Percentiles rank a stretch among this genome's conserved stretches.
These are phyloP conservation scores for Talaromyces marneffei DNA, from an alignment of 2,329 filamentous ascomycete species.

Conservation along the genomic window DNA sequence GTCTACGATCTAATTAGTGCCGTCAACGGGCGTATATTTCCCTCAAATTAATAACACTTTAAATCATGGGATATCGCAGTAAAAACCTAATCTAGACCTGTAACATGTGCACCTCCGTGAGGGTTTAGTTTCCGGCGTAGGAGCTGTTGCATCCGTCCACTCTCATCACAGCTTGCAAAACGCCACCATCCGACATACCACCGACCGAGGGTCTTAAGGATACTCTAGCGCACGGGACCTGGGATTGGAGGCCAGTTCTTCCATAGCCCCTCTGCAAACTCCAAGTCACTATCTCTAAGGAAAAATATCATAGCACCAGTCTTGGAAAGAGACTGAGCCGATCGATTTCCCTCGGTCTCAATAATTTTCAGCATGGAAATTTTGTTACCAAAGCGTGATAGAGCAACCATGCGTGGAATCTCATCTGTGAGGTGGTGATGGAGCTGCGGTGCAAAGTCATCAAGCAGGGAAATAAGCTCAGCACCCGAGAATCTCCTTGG, in stretches of 20 bases:
- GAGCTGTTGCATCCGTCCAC: background rate
- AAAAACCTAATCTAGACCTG: too few relatives aligned
- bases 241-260: background rate
- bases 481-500: background rate
- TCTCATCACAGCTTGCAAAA: background rate
- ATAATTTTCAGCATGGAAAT: background rate
- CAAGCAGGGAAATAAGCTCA: background rate
- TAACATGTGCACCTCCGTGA: background rate
- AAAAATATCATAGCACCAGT: constrained; percentile 1
- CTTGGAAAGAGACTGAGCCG: background rate
- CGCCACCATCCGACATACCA: constrained; percentile 1
- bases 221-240: background rate
- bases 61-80: too few relatives aligned
- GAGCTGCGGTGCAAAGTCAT: background rate
- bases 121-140: background rate
- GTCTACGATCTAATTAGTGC: too few relatives aligned
- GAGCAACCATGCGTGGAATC: background rate
- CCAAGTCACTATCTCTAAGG: background rate
- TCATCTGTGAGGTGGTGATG: constrained; percentile 1
- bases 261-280: background rate
- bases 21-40: too few relatives aligned
- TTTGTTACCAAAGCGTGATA: background rate
- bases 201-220: background rate
- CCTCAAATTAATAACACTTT: too few relatives aligned
- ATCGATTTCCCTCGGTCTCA: background rate